Evolutionary conservation across 2,329 filamentous ascomycete species (phyloP), one percentile per base, ranked within the genome.

Genomic region (Xylariaceae sp.): DNA sequence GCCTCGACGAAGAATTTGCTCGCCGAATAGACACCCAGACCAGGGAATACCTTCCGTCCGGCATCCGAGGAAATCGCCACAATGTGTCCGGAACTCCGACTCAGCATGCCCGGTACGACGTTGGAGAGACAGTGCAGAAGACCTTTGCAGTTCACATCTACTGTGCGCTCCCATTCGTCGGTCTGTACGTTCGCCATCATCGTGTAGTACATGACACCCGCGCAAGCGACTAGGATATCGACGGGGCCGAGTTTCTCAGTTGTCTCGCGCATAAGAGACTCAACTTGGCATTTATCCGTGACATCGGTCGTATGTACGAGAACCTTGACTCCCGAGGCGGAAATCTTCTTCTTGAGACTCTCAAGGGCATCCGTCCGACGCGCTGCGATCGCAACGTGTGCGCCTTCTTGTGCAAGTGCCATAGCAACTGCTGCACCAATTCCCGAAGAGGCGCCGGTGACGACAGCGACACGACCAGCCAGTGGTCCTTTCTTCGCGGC

Each of bases 1-100:
- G 88, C 89, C 72, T 93, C 89, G 57, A 93, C 88, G 70, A 93
- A 93, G 80, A 92, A 91, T 72, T 93, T 93, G 73, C 84, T 88
- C 30, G 88, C 89, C 0, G 88, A 90, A 78, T 93, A 93, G 42
- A 93, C 89, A 55, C 89, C 89, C 10, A 92, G 76, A 0, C 89
- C 89, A 0, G 89, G 88, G 76, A 92, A 92, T 6, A 91, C 88
- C 72, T 92, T 92, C 58, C 89, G 85, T 0, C 89, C 89, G 1
- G 89, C 89, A 64, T 92, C 89, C 0, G 89, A 92, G 0, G 89
- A 92, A 66, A 93, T 91, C 66, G 88, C 88, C 3, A 93, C 87
- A 63, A 93, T 83, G 73, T 92, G 89, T 2, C 88, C 88, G 30
- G 73, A 75, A 55, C 86, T 85, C 15, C 88, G 87, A 4, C 80